These are phyloP conservation scores for Pythium dissimile DNA, from an alignment of 352 stramenopile species.

Conservation along the genomic window DNA sequence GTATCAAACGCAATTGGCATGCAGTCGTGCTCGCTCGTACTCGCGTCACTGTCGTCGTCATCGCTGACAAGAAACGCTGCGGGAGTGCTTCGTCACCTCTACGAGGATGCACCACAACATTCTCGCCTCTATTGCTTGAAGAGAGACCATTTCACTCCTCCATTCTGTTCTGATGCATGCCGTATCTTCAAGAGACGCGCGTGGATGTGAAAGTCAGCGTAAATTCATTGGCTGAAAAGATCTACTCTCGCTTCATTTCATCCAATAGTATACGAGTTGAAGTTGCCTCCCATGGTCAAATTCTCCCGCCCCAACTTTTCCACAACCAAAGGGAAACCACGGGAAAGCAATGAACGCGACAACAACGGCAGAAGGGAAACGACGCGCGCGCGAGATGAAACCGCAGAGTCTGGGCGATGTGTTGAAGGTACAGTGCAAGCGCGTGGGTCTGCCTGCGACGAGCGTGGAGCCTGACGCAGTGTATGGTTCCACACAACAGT, in stretches of 20 bases:
- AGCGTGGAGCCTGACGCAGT: too few relatives aligned
- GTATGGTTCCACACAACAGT: neutral
- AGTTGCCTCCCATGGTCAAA: neutral
- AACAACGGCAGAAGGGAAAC: neutral
- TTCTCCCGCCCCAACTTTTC: conserved; percentile 2
- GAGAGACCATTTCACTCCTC: too few relatives aligned
- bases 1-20: too few relatives aligned
- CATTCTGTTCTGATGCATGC: too few relatives aligned
- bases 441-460: neutral
- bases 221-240: conserved; percentile 15
- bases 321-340: conserved; percentile 4
- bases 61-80: conserved; percentile 8
- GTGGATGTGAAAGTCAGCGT: neutral
- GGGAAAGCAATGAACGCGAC: too few relatives aligned
- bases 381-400: neutral
- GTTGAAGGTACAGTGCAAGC: conserved; percentile 10
- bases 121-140: too few relatives aligned
- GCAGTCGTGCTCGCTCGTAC: too few relatives aligned
- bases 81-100: too few relatives aligned
- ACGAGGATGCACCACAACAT: too few relatives aligned
- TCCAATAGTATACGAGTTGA: conserved; percentile 18
- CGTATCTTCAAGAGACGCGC: too few relatives aligned
- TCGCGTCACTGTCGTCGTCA: conserved; percentile 2
- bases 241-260: neutral
- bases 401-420: conserved; percentile 5